Base-by-base conservation (phyloP, 176 grass and related monocot species). In the Typha latifolia region DNA sequence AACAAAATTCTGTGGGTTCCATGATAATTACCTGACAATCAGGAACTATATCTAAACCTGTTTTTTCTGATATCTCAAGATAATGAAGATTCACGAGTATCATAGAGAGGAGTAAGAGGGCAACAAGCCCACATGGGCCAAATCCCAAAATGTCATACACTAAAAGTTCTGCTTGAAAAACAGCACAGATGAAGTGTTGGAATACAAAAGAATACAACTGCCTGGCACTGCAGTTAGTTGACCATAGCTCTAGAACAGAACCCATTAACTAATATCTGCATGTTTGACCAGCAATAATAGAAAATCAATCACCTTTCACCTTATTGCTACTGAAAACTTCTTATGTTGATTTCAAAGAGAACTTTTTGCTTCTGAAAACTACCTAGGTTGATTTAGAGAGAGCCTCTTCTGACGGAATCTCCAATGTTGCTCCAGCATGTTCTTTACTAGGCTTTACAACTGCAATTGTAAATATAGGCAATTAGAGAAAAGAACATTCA, bases 361-460 rank as follows among this genome's bases (percentile, higher is more conserved):
- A 63, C 79, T 27, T 90, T 86, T 68, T 95, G 37, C 37, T 43
- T 9, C 11, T 59, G 18, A 59, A 19, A 22, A 6, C 11, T 59
- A n/a, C 5, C 9, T 59, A 59, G 6, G 53, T 19, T 22, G 80
- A 78, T 26, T 75, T 82, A 2, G 82, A 73, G 27, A 87, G 62
- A 62, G 57, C 81, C 49, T 90, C 90, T 68, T 95, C 86, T 5
- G 90, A 86, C 61, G 90, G 86, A 71, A 90, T 47, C 77, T 95
- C 90, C 20, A 95, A 66, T 49, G 83, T 95, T 49, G 83, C 81
- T 79, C 90, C 90, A 12, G 83, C 86, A 78, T 95, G 90, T 55
- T 48, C 81, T 66, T 77, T 86, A 59, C 85, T 74, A 74, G 90
- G 90, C 84, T 93, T 93, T 23, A 93, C 86, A 84, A 80, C 94